phyloP scores from a whole-genome alignment of 2,329 filamentous ascomycete genomes.

The Pseudogymnoascus sp. region DNA sequence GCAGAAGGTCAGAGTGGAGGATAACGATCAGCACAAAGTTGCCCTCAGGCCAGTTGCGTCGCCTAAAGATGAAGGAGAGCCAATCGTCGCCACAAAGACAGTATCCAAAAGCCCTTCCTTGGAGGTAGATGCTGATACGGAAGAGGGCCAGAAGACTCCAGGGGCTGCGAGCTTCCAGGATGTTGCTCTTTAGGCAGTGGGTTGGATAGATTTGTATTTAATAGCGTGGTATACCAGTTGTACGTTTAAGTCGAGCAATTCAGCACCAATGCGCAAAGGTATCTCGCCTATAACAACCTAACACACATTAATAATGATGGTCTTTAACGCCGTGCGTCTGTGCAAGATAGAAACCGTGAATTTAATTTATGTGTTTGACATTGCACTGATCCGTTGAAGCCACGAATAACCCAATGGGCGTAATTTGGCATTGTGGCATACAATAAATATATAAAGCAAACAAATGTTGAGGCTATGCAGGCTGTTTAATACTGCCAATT shows the following conservation, averaged over 20 bases:
- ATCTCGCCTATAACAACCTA: neutral
- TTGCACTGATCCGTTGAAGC: no score
- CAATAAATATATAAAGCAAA: neutral
- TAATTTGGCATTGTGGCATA: neutral
- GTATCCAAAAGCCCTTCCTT: constrained; percentile 5
- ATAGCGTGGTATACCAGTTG: constrained; percentile 10
- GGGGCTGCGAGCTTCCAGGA: constrained; percentile 56
- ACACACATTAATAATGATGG: neutral
- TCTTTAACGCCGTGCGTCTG: neutral
- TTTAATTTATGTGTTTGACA: neutral
- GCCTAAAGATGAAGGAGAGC: constrained; percentile 26
- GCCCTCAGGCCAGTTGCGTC: constrained; percentile 37
- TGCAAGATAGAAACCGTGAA: neutral
- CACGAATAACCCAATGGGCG: neutral
- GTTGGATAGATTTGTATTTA: constrained; percentile 2
- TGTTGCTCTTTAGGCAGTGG: constrained; percentile 43
- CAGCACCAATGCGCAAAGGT: neutral
- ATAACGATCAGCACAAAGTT: constrained; percentile 47
- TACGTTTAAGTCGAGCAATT: constrained; percentile 7
- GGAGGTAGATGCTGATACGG: constrained; percentile 10
- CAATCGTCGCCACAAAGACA: neutral
- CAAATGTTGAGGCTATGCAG: neutral
- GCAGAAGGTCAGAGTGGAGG: constrained; percentile 50
- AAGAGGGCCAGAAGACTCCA: constrained; percentile 33
- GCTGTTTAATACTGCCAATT: no score